Evolutionary conservation across 129 eudicot genomes (phyloP), one percentile per base, ranked within the genome.

Genomic region (Tagetes erecta): DNA sequence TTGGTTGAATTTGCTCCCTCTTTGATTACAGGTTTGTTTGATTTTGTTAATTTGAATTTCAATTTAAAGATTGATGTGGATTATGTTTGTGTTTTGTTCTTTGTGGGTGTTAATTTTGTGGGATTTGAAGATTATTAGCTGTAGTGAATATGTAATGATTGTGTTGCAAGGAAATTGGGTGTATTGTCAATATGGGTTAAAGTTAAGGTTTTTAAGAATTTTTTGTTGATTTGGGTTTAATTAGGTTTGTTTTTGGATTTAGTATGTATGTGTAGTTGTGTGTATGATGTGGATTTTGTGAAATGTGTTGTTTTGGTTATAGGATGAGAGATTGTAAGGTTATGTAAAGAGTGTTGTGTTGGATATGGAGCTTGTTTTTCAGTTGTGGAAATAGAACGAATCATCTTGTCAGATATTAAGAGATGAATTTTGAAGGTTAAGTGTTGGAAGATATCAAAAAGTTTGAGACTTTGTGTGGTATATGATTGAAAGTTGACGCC

Each of bases 1-100:
- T 38, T 62, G 78, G 33, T 35, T 30, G 20, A 74, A 64, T 63
- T 63, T 47, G 58, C 64, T 74, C 64, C 37, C 70, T 37, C 45
- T 49, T 63, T 38, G 64, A 39, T 3, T 63, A 64, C 71, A 74
- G 71, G 78, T 74, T 11, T 47, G 78, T 64, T 42, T 58, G 4
- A 50, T n/a, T 11, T 49, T 49, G 58, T 13, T 52, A 31, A 4
- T 6, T 60, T 46, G 31, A 4, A 13, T 45, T 74, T 30, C 40
- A 71, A 9, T 20, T 8, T 1, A 41, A 72, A 41, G 52, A 44
- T 33, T 60, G 36, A 36, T 46, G 46, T 60, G 38, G n/a, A 36
- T 58, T 58, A 41, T 46, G 37, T 14, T 36, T 14, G n/a, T 8
- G 0, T 3, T 36, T 34, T 20, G 0, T 10, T 1, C 7, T 1